These are phyloP conservation scores for Rutstroemia sp. DNA, from an alignment of 2,329 filamentous ascomycete species.

Conservation along the genomic window DNA sequence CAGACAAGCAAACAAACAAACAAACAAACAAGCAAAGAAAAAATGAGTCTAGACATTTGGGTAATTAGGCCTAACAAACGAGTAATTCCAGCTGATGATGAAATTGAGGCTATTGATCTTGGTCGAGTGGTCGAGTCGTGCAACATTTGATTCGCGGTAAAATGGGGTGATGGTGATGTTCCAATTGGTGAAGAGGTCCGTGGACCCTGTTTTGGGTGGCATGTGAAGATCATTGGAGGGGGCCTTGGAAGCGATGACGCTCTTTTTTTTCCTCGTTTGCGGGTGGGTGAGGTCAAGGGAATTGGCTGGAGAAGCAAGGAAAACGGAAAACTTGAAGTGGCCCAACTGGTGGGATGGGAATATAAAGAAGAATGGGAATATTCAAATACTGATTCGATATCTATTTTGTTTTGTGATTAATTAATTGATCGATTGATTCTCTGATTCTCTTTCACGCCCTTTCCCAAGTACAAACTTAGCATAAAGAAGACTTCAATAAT, in stretches of 20 bases:
- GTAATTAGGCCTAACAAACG: too few species aligned
- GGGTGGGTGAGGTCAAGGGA: not conserved
- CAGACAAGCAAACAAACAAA: too few species aligned
- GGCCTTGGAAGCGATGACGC: not conserved
- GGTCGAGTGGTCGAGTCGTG: not conserved
- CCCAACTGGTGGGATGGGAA: too few species aligned
- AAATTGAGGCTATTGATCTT: not conserved
- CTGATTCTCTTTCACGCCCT: not conserved
- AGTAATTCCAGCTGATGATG: not conserved
- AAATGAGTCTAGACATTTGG: too few species aligned
- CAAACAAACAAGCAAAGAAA: too few species aligned
- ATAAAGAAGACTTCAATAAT: too few species aligned
- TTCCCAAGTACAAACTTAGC: too few species aligned
- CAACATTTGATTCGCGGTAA: not conserved
- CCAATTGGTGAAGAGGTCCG: not conserved
- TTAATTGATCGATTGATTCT: not conserved
- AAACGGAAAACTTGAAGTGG: not conserved
- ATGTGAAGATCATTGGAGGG: constrained; percentile 8
- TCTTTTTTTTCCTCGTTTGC: not conserved
- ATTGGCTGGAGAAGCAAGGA: not conserved
- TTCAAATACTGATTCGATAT: not conserved
- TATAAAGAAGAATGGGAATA: too few species aligned
- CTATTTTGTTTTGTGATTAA: not conserved
- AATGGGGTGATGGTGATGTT: not conserved
- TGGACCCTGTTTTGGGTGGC: not conserved